phyloP scores from a whole-genome alignment of 495 filamentous ascomycete species.

The Xylaria bambusicola region DNA sequence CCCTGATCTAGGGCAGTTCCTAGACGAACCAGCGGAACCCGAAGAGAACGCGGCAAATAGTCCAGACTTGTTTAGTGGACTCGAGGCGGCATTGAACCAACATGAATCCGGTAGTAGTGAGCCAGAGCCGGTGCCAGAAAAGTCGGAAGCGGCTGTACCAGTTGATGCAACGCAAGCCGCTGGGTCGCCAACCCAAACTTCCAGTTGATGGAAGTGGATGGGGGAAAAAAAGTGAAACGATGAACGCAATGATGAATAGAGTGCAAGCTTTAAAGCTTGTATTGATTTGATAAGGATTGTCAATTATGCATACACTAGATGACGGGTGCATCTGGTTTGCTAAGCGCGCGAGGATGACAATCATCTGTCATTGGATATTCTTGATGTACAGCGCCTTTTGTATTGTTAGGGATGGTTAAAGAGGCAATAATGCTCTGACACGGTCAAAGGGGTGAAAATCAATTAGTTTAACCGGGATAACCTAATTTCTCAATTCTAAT shows the following conservation, averaged over 20 bases:
- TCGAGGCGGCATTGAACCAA: conserved; percentile 33
- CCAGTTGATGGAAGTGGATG: not conserved
- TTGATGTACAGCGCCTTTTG: no score
- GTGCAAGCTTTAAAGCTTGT: no score
- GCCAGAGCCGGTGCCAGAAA: conserved; percentile 13
- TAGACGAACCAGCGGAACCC: not conserved
- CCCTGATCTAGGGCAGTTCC: not conserved
- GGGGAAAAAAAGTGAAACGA: no score
- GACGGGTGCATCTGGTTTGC: not conserved
- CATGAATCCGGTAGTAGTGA: conserved; percentile 24
- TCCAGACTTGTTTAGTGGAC: conserved; percentile 32
- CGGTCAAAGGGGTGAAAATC: no score
- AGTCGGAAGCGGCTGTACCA: conserved; percentile 9
- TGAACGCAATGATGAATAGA: no score
- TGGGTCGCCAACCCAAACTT: not conserved
- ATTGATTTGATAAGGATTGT: no score
- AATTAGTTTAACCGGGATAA: no score
- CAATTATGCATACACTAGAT: not conserved
- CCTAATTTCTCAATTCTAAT: no score
- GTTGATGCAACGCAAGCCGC: not conserved
- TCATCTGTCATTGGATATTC: no score
- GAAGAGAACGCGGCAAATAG: conserved; percentile 29
- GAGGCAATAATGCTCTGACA: no score
- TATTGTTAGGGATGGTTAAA: no score
- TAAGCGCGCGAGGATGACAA: no score